Evolutionary conservation across 139 green algal species (phyloP).

Genomic region (Edaphochlamys debaryana): DNA sequence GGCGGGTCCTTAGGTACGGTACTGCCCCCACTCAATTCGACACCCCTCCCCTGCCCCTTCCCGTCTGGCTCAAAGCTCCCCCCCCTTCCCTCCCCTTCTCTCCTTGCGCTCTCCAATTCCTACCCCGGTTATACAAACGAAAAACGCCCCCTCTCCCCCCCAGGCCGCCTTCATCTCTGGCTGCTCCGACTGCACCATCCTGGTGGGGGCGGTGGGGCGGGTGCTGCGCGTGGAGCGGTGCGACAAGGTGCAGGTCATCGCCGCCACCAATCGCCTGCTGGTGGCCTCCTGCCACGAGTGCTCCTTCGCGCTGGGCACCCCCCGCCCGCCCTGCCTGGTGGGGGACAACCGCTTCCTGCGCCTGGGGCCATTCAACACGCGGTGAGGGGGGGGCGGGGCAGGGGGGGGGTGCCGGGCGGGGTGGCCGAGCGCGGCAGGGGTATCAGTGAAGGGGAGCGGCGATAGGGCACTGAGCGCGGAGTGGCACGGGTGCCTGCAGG

Average conservation of each 20-base stretch:
- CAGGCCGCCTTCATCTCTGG: conserved; percentile 74
- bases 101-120: no score
- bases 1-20: no score
- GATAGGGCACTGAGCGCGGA: no score
- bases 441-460: no score
- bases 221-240: conserved; percentile 84
- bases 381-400: conserved; percentile 53
- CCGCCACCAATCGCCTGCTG: conserved; percentile 60
- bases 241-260: conserved; percentile 79
- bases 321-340: conserved; percentile 70
- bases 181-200: conserved; percentile 85
- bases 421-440: no score
- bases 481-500: no score
- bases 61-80: no score
- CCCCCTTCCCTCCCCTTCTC: no score
- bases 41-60: no score
- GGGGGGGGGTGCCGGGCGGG: not conserved
- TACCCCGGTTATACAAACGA: no score
- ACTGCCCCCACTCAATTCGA: no score
- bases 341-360: conserved; percentile 85
- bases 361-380: conserved; percentile 86
- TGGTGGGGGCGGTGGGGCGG: conserved; percentile 78
- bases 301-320: conserved; percentile 82
- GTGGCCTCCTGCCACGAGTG: conserved; percentile 87
- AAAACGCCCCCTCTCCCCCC: no score